Base-by-base conservation (phyloP, 2,329 filamentous ascomycete species). In the Corynespora cassiicola region DNA sequence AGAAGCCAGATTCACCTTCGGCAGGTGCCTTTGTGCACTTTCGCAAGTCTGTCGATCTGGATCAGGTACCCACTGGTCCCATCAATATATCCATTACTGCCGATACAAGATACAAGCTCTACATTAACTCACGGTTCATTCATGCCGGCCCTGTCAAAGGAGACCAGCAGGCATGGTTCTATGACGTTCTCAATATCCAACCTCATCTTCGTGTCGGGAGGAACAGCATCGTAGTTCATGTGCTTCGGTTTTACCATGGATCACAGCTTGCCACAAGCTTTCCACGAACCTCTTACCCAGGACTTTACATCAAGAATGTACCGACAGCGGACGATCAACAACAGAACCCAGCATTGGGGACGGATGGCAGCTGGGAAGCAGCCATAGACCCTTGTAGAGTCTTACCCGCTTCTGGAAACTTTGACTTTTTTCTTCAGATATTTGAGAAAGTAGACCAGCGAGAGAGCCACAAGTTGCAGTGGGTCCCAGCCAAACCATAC, bases 71-170 rank as follows among this genome's bases (percentile, higher is more conserved):
- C 16, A 6, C 12, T 2, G 6, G 16, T 4, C 29, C 36, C 7
- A 11, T 33, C 4, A n/a, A 10, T n/a, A 27, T 70, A 8, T 50
- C 59, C 36, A 57, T 66, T 42, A 65, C 69, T 1, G 71, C 71
- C 5, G 71, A 75, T 23, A 75, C 72, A 5, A 58, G 69, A 7
- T 75, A 74, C 52, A 74, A 74, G 35, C 52, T 74, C 3, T 58
- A 54, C 18, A 56, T 75, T 25, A 75, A 75, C 53, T 59, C 61
- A 3, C 31, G n/a, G 0, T 56, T 62, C 7, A 54, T 71, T 10
- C 56, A 63, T 3, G 58, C 68, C 3, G 72, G 72, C 1, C 71
- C 71, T 3, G 53, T 61, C 2, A 58, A 67, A 21, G 57, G 71
- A 16, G 69, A 63, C 32, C 59, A 54, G 0, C 46, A 54, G 31